A percentile compares a stretch with the other conserved stretches of the same genome.
These are phyloP conservation scores for Cocos nucifera DNA, from an alignment of 176 grass and related monocot genomes.

Conservation along the genomic window DNA sequence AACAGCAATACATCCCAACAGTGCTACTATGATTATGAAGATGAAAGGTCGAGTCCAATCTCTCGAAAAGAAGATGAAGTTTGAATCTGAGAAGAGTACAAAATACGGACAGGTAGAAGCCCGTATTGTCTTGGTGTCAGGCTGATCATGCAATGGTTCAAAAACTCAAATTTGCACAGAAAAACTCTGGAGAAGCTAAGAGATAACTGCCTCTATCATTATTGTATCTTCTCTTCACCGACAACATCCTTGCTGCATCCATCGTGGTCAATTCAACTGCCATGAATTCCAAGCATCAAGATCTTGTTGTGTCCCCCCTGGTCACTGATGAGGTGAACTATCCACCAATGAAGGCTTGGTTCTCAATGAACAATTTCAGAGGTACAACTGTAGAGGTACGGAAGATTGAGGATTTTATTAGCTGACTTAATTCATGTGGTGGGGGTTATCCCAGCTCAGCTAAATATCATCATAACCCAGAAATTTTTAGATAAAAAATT, in stretches of 20 bases:
- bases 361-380: slow-evolving; percentile 67
- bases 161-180: slow-evolving; percentile 48
- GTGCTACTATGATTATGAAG: slow-evolving; percentile 70
- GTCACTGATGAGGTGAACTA: slow-evolving; percentile 95
- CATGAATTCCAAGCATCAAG: slow-evolving; percentile 62
- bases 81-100: slow-evolving; percentile 73
- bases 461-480: too few species aligned
- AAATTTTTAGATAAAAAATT: too few species aligned
- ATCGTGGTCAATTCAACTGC: slow-evolving; percentile 81
- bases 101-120: slow-evolving; percentile 88
- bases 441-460: too few species aligned
- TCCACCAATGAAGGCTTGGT: slow-evolving; percentile 89
- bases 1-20: slow-evolving; percentile 58
- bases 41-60: slow-evolving; percentile 82
- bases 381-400: slow-evolving; percentile 80
- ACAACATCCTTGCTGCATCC: slow-evolving; percentile 89
- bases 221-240: slow-evolving; percentile 95
- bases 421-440: too few species aligned
- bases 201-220: slow-evolving; percentile 81
- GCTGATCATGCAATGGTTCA: slow-evolving; percentile 85
- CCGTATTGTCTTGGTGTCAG: slow-evolving; percentile 84
- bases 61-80: slow-evolving; percentile 77
- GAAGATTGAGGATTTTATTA: slow-evolving; percentile 68
- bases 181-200: slow-evolving; percentile 59
- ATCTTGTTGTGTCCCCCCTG: slow-evolving; percentile 81